A percentile compares a stretch with the other conserved stretches of the same genome.
Evolutionary conservation across 768 basidiomycete genomes (phyloP).

Genomic region (Lactarius trivialis): DNA sequence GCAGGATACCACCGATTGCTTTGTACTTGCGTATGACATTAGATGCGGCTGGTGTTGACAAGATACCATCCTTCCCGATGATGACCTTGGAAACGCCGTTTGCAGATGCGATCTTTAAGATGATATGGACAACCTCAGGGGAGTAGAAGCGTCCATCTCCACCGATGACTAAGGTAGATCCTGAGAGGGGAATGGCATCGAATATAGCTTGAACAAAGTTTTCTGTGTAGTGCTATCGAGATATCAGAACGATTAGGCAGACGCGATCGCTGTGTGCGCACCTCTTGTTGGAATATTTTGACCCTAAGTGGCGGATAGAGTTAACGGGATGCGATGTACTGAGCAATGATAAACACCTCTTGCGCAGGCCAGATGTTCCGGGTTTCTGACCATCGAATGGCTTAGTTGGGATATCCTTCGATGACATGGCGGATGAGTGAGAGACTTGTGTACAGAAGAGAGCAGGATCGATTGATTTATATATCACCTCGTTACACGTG

Average conservation of each 20-base stretch:
- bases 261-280: conserved; percentile 30
- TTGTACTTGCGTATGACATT: conserved; percentile 95
- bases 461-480: conserved; percentile 5
- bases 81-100: conserved; percentile 92
- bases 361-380: conserved; percentile 94
- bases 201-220: conserved; percentile 96
- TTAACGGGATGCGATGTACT: conserved; percentile 4
- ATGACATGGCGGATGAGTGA: conserved; percentile 33
- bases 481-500: conserved; percentile 14
- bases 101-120: conserved; percentile 89
- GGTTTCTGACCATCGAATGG: conserved; percentile 94
- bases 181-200: conserved; percentile 77
- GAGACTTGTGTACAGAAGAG: neutral
- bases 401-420: conserved; percentile 73
- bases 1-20: conserved; percentile 91
- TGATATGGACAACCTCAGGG: conserved; percentile 80
- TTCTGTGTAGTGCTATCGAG: conserved; percentile 82
- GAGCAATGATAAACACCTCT: conserved; percentile 51
- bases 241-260: conserved; percentile 23
- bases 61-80: conserved; percentile 82
- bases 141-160: conserved; percentile 96
- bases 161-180: conserved; percentile 85
- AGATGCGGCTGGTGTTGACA: conserved; percentile 96
- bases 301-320: conserved; percentile 48
- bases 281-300: conserved; percentile 97